Percentiles rank a stretch among this genome's conserved stretches.
Evolutionary conservation across 1,139 yeast genomes (phyloP).

Genomic region (Debaryomyces singareniensis): DNA sequence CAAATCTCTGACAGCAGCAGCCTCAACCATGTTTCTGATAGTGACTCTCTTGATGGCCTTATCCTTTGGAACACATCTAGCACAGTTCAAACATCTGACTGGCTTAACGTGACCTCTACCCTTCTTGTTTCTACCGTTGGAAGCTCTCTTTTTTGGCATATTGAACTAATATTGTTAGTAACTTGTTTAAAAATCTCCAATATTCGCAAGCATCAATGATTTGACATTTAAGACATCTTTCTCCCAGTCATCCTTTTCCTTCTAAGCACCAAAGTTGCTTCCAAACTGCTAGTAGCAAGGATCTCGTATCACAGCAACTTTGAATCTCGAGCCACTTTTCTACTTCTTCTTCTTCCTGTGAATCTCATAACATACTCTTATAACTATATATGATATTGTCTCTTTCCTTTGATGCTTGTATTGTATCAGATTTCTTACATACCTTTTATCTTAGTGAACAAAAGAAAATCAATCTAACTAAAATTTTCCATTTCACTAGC

Average conservation of each 20-base stretch:
- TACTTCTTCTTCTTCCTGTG: no score
- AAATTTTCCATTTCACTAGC: neutral
- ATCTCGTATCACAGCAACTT: no score
- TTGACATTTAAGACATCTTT: no score
- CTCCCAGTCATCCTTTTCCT: no score
- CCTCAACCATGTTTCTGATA: slow-evolving; percentile 99
- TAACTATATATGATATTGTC: neutral
- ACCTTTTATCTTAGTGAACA: slow-evolving; percentile 13
- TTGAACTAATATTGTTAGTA: slow-evolving; percentile 34
- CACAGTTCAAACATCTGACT: slow-evolving; percentile 99
- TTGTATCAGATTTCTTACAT: slow-evolving; percentile 6
- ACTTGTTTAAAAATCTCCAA: neutral
- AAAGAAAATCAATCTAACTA: slow-evolving; percentile 3
- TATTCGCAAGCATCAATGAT: no score
- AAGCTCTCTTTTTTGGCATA: slow-evolving; percentile 99
- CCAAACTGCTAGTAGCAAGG: no score
- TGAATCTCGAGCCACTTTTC: no score
- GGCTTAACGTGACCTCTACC: slow-evolving; percentile 99
- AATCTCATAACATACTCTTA: neutral
- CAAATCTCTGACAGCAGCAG: slow-evolving; percentile 99
- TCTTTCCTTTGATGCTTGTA: neutral
- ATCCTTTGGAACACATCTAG: slow-evolving; percentile 99
- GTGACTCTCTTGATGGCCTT: slow-evolving; percentile 99
- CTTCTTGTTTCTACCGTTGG: slow-evolving; percentile 99
- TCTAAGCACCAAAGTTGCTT: no score